Evolutionary conservation across 495 filamentous ascomycete genomes (phyloP), one percentile per base, ranked within the genome.

Genomic region (Xylaria venustula): DNA sequence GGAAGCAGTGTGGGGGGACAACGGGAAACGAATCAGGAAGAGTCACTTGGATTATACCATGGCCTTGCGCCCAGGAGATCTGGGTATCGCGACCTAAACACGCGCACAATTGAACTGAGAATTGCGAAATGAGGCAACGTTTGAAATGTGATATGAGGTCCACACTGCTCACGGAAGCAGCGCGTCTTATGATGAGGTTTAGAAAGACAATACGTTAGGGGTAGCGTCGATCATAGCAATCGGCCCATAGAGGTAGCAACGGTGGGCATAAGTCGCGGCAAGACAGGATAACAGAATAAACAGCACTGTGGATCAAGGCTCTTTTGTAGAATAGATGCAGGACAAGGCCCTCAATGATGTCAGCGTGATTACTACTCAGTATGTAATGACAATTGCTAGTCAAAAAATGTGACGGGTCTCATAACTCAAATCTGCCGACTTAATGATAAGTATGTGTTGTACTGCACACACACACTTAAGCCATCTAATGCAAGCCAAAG

Each of bases 1-100:
- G 49, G 63, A 67, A 26, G 68, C 71, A 20, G 61, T 68, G 37
- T 69, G 62, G 68, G 56, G 57, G 51, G 62, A 62, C 41, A 63
- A 62, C 20, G 58, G 57, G 40, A 59, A 54, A 25, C 47, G 47
- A 32, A 36, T 36, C 7, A 52, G 47, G 52, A 52, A 36, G n/a
- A 60, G 52, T 3, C 34, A 45, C 23, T 6, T 19, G 8, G 56
- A 42, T 25, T 45, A 52, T 60, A 45, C 37, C 7, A 3, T 52
- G 51, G 34, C 46, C 46, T 40, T 59, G 46, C 56, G 56, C 46
- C 56, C 46, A 11, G 25, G 8, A 23, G 46, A 59, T 20, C 19
- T 44, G 44, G 55, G 44, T 11, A 48, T 48, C 20, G 30, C 44
- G 14, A 37, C 45, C 3, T 58, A n/a, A 48, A 50, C 44, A 22